A percentile compares a stretch with the other conserved stretches of the same genome.
These are phyloP conservation scores for Microsporum ferrugineum DNA, from an alignment of 2,329 filamentous ascomycete genomes.

Conservation along the genomic window DNA sequence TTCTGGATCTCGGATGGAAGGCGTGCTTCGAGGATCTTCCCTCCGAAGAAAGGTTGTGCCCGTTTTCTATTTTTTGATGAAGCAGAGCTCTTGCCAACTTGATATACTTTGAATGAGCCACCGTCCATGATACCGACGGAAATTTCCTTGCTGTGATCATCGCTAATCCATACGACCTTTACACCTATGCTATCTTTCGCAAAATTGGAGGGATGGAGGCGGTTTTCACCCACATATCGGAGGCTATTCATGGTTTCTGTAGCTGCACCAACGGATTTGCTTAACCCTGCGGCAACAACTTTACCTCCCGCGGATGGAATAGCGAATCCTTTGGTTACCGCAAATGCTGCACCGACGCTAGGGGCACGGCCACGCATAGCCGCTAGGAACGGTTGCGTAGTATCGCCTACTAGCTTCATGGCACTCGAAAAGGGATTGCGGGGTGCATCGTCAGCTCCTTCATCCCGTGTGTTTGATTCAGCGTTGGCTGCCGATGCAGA, in stretches of 20 bases:
- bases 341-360: constrained; percentile 35
- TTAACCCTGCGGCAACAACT: constrained; percentile 39
- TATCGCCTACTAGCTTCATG: constrained; percentile 55
- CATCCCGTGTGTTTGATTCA: constrained; percentile 37
- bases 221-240: constrained; percentile 39
- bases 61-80: constrained; percentile 45
- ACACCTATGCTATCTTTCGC: constrained; percentile 30
- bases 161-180: constrained; percentile 37
- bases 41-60: constrained; percentile 43
- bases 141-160: constrained; percentile 27
- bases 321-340: constrained; percentile 34
- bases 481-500: constrained; percentile 38
- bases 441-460: constrained; percentile 35
- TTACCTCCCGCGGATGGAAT: constrained; percentile 39
- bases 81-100: constrained; percentile 33
- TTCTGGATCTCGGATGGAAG: constrained; percentile 53
- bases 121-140: constrained; percentile 37
- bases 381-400: constrained; percentile 51
- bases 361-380: constrained; percentile 48
- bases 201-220: constrained; percentile 35
- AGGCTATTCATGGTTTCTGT: constrained; percentile 38
- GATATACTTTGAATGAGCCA: constrained; percentile 36
- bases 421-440: constrained; percentile 53
- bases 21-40: constrained; percentile 55
- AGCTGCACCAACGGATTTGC: constrained; percentile 40